phyloP scores from a whole-genome alignment of 2,329 filamentous ascomycete genomes.

The Coleophoma cylindrospora region DNA sequence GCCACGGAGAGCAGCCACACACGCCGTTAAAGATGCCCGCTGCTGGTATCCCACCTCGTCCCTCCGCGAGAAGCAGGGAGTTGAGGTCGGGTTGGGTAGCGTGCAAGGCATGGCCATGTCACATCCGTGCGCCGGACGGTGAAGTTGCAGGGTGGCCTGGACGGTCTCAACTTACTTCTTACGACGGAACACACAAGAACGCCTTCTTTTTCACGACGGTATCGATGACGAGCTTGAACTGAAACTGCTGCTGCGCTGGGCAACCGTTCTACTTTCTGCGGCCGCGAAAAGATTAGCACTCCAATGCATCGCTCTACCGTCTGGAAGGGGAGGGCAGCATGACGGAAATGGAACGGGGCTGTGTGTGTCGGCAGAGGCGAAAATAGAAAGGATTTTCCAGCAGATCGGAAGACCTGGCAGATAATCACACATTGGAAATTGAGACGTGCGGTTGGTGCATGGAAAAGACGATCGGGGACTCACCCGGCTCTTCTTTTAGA shows the following conservation, averaged over 20 bases:
- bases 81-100: constrained; percentile 1
- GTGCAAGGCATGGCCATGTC: constrained; percentile 18
- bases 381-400: constrained; percentile 15
- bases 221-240: constrained; percentile 8
- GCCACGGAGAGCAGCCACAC: constrained; percentile 9
- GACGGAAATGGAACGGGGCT: constrained; percentile 14
- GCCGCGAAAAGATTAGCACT: background rate
- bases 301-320: no score
- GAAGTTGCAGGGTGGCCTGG: constrained; percentile 8
- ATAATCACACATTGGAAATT: constrained; percentile 12
- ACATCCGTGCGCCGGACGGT: constrained; percentile 17
- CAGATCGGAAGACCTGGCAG: constrained; percentile 9
- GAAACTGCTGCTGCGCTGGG: constrained; percentile 15
- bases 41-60: background rate
- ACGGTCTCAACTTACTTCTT: constrained; percentile 17
- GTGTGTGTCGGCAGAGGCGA: constrained; percentile 5
- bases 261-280: constrained; percentile 11
- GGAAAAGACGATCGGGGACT: background rate
- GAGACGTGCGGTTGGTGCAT: constrained; percentile 5
- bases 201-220: constrained; percentile 5
- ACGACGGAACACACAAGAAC: constrained; percentile 1
- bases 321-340: background rate
- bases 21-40: constrained; percentile 9
- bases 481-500: constrained; percentile 8
- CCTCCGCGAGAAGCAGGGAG: constrained; percentile 12